These are phyloP conservation scores for Tricholoma hemisulphureum DNA, from an alignment of 768 basidiomycete species.

Conservation along the genomic window DNA sequence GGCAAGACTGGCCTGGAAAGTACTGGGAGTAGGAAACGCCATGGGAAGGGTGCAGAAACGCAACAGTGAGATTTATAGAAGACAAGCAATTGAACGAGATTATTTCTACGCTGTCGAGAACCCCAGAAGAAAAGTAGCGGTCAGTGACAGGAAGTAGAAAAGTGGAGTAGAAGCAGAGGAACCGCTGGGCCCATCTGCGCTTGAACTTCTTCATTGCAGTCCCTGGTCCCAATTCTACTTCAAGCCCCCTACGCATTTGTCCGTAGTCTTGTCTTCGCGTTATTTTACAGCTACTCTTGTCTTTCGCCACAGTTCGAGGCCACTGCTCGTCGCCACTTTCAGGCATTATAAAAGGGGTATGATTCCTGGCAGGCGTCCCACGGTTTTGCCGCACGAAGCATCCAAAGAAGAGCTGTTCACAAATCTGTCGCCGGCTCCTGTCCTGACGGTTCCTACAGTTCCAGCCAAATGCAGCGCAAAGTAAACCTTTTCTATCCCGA, in stretches of 20 bases:
- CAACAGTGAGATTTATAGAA: neutral
- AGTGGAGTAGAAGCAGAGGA: conserved; percentile 7
- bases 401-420: conserved; percentile 8
- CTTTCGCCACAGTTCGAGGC: neutral
- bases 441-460: neutral
- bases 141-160: conserved; percentile 3
- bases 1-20: neutral
- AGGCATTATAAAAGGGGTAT: neutral
- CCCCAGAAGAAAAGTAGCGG: too few species aligned
- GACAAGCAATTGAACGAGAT: neutral
- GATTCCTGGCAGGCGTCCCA: conserved; percentile 21
- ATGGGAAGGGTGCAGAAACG: neutral
- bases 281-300: neutral
- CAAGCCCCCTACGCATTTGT: too few species aligned
- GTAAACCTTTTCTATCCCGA: neutral
- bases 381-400: conserved; percentile 35
- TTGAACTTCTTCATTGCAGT: too few species aligned
- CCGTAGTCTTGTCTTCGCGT: too few species aligned
- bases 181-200: too few species aligned
- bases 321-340: conserved; percentile 1
- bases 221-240: too few species aligned
- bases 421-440: neutral
- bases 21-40: conserved; percentile 3
- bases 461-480: neutral
- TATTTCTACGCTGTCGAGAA: neutral